These are phyloP conservation scores for Margaritispora aquatica DNA, from an alignment of 495 filamentous ascomycete genomes.

Conservation along the genomic window DNA sequence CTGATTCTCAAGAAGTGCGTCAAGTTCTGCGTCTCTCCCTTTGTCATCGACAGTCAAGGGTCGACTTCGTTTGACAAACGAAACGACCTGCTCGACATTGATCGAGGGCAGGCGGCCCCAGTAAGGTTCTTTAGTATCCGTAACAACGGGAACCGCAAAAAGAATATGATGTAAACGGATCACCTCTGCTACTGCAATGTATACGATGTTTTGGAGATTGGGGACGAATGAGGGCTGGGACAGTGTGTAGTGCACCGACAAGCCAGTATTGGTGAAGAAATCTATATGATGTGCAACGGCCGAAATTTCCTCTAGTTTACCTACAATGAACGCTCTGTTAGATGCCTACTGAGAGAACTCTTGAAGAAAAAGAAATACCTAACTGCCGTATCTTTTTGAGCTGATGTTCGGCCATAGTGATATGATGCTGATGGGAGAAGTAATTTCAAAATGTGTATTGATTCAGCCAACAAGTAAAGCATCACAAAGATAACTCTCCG, in stretches of 20 bases:
- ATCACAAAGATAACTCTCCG: too few species aligned
- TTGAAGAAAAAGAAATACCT: neutral
- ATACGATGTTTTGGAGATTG: neutral
- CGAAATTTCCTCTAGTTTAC: constrained; percentile 8
- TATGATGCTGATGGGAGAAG: too few species aligned
- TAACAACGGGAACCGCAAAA: constrained; percentile 5
- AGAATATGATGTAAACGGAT: constrained; percentile 3
- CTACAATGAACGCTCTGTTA: neutral
- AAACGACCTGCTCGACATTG: neutral
- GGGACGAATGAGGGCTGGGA: neutral
- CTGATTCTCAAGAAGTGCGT: constrained; percentile 3
- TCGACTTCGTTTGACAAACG: neutral
- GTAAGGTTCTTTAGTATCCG: neutral
- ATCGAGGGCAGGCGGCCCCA: constrained; percentile 6
- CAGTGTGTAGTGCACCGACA: constrained; percentile 5
- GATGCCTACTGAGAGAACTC: neutral
- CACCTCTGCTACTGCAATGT: neutral
- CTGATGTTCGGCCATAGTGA: too few species aligned
- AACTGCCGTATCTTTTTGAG: too few species aligned
- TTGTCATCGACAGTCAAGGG: neutral
- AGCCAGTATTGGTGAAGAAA: constrained; percentile 4
- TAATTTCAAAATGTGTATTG: too few species aligned
- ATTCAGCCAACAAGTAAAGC: too few species aligned
- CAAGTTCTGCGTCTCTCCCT: constrained; percentile 5
- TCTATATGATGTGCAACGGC: constrained; percentile 3